A percentile compares a stretch with the other conserved stretches of the same genome.
phyloP scores from a whole-genome alignment of 2,329 filamentous ascomycete genomes.

The Mollisia scopiformis region DNA sequence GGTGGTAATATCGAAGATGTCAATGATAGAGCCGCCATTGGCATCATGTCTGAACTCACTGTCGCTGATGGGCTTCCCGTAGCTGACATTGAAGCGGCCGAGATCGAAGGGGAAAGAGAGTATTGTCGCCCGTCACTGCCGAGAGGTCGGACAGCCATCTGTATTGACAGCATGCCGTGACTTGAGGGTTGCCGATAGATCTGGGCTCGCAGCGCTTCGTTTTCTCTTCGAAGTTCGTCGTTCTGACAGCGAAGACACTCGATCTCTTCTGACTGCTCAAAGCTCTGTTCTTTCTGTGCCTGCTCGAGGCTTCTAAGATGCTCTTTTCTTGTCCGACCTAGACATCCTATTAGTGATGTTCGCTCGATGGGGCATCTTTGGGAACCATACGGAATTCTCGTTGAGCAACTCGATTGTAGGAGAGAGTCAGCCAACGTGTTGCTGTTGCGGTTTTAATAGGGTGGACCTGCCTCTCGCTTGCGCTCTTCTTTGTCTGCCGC shows the following conservation, averaged over 20 bases:
- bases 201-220: slow-evolving; percentile 41
- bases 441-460: neutral
- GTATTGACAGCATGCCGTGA: slow-evolving; percentile 30
- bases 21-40: slow-evolving; percentile 35
- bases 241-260: slow-evolving; percentile 44
- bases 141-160: slow-evolving; percentile 24
- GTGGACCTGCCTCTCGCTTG: slow-evolving; percentile 37
- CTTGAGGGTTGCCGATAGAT: slow-evolving; percentile 38
- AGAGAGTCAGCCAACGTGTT: slow-evolving; percentile 8
- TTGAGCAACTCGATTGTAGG: slow-evolving; percentile 47
- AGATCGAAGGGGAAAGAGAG: slow-evolving; percentile 38
- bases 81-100: slow-evolving; percentile 36
- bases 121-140: slow-evolving; percentile 34
- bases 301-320: slow-evolving; percentile 47
- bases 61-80: slow-evolving; percentile 35
- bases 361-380: neutral
- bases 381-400: slow-evolving; percentile 45
- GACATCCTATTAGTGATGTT: slow-evolving; percentile 18
- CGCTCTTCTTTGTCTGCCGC: slow-evolving; percentile 38
- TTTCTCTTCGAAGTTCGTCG: slow-evolving; percentile 43
- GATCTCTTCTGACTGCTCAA: slow-evolving; percentile 44
- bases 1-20: slow-evolving; percentile 36
- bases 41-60: slow-evolving; percentile 36
- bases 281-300: slow-evolving; percentile 43
- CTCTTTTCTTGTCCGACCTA: slow-evolving; percentile 47